Evolutionary conservation across 331 rosid genomes (phyloP).

Genomic region (Cydonia oblonga): DNA sequence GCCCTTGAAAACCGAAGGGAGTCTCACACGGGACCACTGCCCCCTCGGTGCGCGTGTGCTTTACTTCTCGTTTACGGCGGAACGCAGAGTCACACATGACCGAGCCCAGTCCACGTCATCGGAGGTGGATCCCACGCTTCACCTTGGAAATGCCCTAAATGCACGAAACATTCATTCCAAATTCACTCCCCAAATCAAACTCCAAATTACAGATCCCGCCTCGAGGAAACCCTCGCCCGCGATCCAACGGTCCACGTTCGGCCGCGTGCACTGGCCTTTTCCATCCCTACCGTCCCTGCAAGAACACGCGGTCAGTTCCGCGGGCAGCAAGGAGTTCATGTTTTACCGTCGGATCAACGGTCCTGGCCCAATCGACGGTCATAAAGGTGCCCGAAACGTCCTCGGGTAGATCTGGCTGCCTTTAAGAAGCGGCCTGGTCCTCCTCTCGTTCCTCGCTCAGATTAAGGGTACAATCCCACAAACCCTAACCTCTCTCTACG

Average conservation of each 20-base stretch:
- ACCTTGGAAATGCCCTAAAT: conserved; percentile 34
- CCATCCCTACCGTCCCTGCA: conserved; percentile 38
- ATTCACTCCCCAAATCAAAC: conserved; percentile 29
- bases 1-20: not conserved
- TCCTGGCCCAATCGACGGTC: conserved; percentile 5
- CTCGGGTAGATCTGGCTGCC: conserved; percentile 80
- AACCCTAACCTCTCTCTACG: conserved; percentile 30
- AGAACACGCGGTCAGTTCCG: conserved; percentile 29
- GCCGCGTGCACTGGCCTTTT: conserved; percentile 18
- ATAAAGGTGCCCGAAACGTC: conserved; percentile 22
- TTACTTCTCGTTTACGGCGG: not conserved
- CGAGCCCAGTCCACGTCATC: conserved; percentile 26
- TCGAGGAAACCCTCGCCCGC: not conserved
- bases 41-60: not conserved
- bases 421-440: conserved; percentile 63
- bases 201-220: conserved; percentile 20
- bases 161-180: conserved; percentile 42
- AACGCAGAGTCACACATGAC: not conserved
- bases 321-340: conserved; percentile 18
- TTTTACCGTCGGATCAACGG: conserved; percentile 13
- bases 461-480: conserved; percentile 48
- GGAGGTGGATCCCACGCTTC: not conserved
- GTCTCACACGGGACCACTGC: not conserved
- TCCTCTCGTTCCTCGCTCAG: conserved; percentile 55
- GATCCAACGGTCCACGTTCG: not conserved